Evolutionary conservation across 1,284 basidiomycete species (phyloP).

Genomic region (Ceratobasidium theobromae): DNA sequence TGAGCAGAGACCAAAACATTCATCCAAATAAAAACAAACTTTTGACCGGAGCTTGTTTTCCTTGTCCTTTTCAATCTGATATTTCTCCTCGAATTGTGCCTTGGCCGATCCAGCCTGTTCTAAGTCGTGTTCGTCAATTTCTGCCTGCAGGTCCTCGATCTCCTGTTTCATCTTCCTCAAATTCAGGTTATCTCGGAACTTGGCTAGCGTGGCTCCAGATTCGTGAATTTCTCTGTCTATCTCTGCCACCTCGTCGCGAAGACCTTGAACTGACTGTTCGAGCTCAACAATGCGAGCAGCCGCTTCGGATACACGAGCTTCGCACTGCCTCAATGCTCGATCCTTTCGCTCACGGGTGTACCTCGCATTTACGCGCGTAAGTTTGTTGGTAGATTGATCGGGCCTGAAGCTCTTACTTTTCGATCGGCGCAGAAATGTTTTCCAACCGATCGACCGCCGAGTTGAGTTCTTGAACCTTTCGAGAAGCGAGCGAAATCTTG

Average conservation of each 20-base stretch:
- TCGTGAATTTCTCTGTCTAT: slow-evolving; percentile 75
- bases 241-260: slow-evolving; percentile 54
- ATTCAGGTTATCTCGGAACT: slow-evolving; percentile 84
- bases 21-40: slow-evolving; percentile 46
- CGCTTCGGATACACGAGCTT: slow-evolving; percentile 60
- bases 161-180: slow-evolving; percentile 70
- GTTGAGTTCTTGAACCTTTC: slow-evolving; percentile 63
- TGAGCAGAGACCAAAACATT: not conserved
- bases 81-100: slow-evolving; percentile 82
- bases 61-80: slow-evolving; percentile 66
- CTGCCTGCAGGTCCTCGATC: slow-evolving; percentile 65
- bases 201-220: slow-evolving; percentile 66
- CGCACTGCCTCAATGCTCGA: slow-evolving; percentile 63
- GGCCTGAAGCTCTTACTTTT: slow-evolving; percentile 51
- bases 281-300: slow-evolving; percentile 62
- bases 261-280: slow-evolving; percentile 54
- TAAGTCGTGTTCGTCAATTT: slow-evolving; percentile 77
- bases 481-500: slow-evolving; percentile 56
- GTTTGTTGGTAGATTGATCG: not conserved
- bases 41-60: slow-evolving; percentile 71
- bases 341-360: slow-evolving; percentile 72
- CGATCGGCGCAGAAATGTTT: slow-evolving; percentile 60
- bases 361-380: slow-evolving; percentile 50
- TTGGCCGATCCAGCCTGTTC: slow-evolving; percentile 79
- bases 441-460: slow-evolving; percentile 65